Percentiles rank a stretch among this genome's conserved stretches.
phyloP scores from a whole-genome alignment of 176 grass and related monocot species.

The Oryza punctata region DNA sequence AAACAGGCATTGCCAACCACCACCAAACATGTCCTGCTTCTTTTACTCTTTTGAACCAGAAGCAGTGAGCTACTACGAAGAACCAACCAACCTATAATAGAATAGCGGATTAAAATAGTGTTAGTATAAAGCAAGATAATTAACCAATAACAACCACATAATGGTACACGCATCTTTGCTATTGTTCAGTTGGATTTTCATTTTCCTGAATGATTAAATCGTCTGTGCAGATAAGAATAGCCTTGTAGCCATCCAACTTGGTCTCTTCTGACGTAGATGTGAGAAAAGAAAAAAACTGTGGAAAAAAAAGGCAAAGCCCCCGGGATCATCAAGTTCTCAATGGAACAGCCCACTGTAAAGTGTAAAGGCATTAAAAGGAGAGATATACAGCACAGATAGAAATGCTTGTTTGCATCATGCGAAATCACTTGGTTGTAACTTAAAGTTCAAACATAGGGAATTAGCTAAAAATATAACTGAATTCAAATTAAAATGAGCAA shows the following conservation, averaged over 20 bases:
- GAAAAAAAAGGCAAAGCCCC: not conserved
- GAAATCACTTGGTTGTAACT: not conserved
- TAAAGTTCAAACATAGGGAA: too few species aligned
- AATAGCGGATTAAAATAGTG: not conserved
- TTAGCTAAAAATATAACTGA: too few species aligned
- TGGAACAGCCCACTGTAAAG: not conserved
- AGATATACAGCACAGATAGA: not conserved
- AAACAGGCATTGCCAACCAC: not conserved
- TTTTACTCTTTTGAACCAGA: not conserved
- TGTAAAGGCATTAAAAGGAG: not conserved
- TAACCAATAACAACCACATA: not conserved
- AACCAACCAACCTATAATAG: not conserved
- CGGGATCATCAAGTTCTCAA: not conserved
- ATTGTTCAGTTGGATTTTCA: not conserved
- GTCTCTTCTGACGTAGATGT: not conserved
- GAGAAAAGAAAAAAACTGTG: not conserved
- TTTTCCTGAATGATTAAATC: not conserved
- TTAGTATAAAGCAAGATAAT: not conserved
- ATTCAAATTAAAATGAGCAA: not conserved
- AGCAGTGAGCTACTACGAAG: not conserved
- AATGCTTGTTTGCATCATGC: not conserved
- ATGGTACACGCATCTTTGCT: constrained; percentile 18
- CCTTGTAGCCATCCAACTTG: not conserved
- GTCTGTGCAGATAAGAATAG: constrained; percentile 3
- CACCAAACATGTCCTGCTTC: not conserved